Base-by-base conservation (phyloP, 495 filamentous ascomycete genomes). In the Penicillium lividum region DNA sequence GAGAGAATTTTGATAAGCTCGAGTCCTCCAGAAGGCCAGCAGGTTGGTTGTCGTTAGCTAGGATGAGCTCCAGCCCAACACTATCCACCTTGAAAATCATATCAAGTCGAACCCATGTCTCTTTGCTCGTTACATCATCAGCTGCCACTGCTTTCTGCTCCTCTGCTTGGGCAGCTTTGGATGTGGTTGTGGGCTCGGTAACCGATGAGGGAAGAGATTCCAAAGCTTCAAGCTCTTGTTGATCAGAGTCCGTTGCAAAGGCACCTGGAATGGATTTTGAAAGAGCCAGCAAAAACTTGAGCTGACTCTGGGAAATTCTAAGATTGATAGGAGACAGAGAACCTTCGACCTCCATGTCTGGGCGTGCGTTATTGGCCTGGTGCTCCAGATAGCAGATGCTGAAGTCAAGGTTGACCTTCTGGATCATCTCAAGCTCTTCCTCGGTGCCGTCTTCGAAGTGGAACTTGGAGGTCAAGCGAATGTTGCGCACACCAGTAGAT, bases 381-480 rank as follows among this genome's bases (percentile, higher is more conserved):
- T 98, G 94, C 64, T 98, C 94, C 6, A 90, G 81, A 66, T 95
- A 92, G 27, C 88, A 96, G 56, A 98, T 85, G 50, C 88, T 89
- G 73, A 97, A 97, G 34, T 89, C 90, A 36, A 98, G 78, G 67
- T 98, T 93, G 15, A 98, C 91, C 61, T 97, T 93, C 66, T 98
- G 91, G 57, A 98, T 93, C 76, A 98, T 88, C 70, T 98, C 91
- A 25, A 98, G 80, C 65, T 96, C 92, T 72, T 98, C 93, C 0
- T 82, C 82, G 52, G 83, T 71, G 45, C 84, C 84, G 31, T 85
- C 82, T 10, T 80, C 74, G 60, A 93, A 97, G 67, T 97, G 84
- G 70, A 98, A 94, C 42, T 89, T 83, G 8, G 95, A 97, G 1
- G 92, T 96, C 43, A 98, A 71, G 36, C 90, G 84, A 53, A 97